Base-by-base conservation (phyloP, 257 asterid species). In the Solanum arcanum region DNA sequence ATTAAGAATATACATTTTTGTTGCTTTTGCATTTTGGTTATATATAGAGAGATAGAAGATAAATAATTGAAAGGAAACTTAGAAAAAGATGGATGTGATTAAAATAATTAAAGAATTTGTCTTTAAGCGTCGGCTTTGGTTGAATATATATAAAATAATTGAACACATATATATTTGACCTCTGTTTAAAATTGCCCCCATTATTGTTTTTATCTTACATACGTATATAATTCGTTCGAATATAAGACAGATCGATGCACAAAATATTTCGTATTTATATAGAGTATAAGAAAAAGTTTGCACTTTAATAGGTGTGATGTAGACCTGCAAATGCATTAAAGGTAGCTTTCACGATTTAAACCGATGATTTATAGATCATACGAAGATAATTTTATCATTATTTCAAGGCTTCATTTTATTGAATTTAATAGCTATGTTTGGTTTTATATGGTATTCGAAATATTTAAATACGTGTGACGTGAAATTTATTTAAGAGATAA, bases 191-290 rank as follows among this genome's bases (percentile, higher is more conserved):
- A 41, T 23, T 41, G 33, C 59, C 35, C 4, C 83, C 59, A 41
- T 75, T 41, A 41, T 75, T 75, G 83, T n/a, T 41, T 73, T 10
- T 73, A 18, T 37, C 29, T 37, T 20, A 9, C 29, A 10, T 15
- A 15, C 21, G 5, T 8, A 18, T 33, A 37, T 5, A 5, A 3
- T 37, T 9, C 29, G 16, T 73, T 73, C 5, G 31, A 35, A 11
- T 5, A 2, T 60, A 23, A 7, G 14, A 9, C 6, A 59, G 1
- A 21, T 10, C 5, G 13, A 1, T 60, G 7, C 0, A 21, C 0
- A 21, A 60, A 59, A 4, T 0, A 60, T 60, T 21, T 4, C 0
- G 12, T 1, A 0, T 60, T 60, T 23, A 60, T 2, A 3, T 0
- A 60, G 1, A 9, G 0, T 60, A 21, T 9, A 1, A 8, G 0